Percentiles rank a stretch among this genome's conserved stretches.
These are phyloP conservation scores for Xylaria castorea DNA, from an alignment of 495 filamentous ascomycete genomes.

Conservation along the genomic window DNA sequence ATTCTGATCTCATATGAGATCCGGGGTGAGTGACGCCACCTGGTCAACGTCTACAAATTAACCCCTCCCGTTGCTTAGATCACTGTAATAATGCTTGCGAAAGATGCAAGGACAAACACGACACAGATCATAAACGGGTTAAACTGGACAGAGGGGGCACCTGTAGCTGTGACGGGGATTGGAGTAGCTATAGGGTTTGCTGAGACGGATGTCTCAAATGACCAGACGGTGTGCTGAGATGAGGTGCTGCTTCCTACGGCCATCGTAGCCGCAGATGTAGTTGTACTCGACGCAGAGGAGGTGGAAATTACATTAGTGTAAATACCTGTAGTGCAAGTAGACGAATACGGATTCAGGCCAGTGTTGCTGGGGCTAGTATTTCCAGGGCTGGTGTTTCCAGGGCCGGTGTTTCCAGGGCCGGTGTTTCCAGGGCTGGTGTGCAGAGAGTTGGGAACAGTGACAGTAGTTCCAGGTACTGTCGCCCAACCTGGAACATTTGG, in stretches of 20 bases:
- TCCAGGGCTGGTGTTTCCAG: background rate
- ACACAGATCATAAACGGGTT: slow-evolving; percentile 14
- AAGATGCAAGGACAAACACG: background rate
- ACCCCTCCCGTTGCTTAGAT: slow-evolving; percentile 5
- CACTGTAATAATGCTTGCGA: slow-evolving; percentile 15
- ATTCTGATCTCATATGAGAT: background rate
- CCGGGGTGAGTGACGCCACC: background rate
- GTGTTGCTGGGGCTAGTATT: background rate
- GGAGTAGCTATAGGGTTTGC: slow-evolving; percentile 13
- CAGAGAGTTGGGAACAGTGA: slow-evolving; percentile 15
- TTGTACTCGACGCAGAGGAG: slow-evolving; percentile 3
- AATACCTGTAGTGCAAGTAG: slow-evolving; percentile 26
- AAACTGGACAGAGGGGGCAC: background rate
- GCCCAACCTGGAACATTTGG: background rate
- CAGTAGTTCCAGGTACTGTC: slow-evolving; percentile 20
- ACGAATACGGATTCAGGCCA: background rate
- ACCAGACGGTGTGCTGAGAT: slow-evolving; percentile 13
- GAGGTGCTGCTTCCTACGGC: slow-evolving; percentile 16
- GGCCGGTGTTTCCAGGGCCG: background rate
- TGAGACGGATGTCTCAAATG: slow-evolving; percentile 8
- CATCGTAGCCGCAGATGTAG: slow-evolving; percentile 23
- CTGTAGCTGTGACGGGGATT: slow-evolving; percentile 12
- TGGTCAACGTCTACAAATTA: background rate
- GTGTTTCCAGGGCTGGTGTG: background rate
- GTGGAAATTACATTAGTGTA: slow-evolving; percentile 26